phyloP scores from a whole-genome alignment of 805 yeast genomes.

The Candida vartiovaarae region DNA sequence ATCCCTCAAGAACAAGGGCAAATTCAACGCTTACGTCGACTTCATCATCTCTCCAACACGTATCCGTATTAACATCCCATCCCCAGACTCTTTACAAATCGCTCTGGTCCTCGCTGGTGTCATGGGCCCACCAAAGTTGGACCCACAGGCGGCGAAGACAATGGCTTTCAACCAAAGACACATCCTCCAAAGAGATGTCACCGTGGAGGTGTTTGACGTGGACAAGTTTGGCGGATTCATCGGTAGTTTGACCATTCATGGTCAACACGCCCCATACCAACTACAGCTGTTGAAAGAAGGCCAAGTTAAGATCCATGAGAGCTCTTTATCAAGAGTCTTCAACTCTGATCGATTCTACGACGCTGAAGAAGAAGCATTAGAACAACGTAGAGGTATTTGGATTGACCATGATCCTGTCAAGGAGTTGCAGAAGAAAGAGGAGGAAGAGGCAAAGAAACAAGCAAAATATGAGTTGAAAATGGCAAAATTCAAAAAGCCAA shows the following conservation, averaged over 20 bases:
- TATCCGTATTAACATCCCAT: constrained; percentile 57
- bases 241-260: constrained; percentile 55
- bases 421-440: constrained; percentile 25
- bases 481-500: constrained; percentile 17
- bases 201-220: constrained; percentile 56
- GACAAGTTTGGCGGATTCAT: constrained; percentile 80
- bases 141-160: constrained; percentile 40
- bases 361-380: constrained; percentile 59
- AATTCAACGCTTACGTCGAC: constrained; percentile 66
- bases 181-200: constrained; percentile 66
- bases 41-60: constrained; percentile 63
- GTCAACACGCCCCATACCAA: constrained; percentile 50
- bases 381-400: constrained; percentile 61
- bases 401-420: constrained; percentile 41
- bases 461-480: constrained; percentile 20
- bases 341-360: constrained; percentile 45
- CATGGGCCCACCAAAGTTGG: constrained; percentile 32
- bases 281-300: constrained; percentile 54
- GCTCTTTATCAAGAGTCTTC: constrained; percentile 53
- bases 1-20: constrained; percentile 58
- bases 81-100: constrained; percentile 56
- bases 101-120: constrained; percentile 75
- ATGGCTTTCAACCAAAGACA: constrained; percentile 45
- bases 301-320: constrained; percentile 55
- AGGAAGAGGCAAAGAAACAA: constrained; percentile 20